A percentile compares a stretch with the other conserved stretches of the same genome.
Evolutionary conservation across 805 yeast genomes (phyloP).

Genomic region (Saccharomycopsis fibuligera): DNA sequence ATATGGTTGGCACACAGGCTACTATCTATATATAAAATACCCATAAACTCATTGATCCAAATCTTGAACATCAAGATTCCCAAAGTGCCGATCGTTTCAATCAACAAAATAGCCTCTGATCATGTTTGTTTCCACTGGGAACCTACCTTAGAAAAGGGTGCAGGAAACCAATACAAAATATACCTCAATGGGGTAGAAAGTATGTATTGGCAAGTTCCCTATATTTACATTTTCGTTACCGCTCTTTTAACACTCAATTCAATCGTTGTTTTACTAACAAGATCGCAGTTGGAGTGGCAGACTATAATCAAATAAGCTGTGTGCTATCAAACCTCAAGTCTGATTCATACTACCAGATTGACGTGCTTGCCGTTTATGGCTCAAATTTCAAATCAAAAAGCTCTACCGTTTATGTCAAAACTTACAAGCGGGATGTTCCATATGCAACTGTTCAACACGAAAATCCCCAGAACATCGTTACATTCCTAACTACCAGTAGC

Average conservation of each 20-base stretch:
- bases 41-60: conserved; percentile 8
- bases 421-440: conserved; percentile 8
- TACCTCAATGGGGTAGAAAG: conserved; percentile 14
- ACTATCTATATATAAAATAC: conserved; percentile 6
- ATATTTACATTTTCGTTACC: not conserved
- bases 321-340: conserved; percentile 12
- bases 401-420: conserved; percentile 15
- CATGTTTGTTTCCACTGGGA: conserved; percentile 17
- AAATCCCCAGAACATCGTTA: conserved; percentile 17
- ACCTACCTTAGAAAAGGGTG: conserved; percentile 9
- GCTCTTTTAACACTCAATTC: not conserved
- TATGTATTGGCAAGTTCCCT: not conserved
- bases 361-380: conserved; percentile 13
- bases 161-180: conserved; percentile 16
- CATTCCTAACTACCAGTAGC: conserved; percentile 5
- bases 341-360: conserved; percentile 20
- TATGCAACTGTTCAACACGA: conserved; percentile 8
- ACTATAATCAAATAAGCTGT: conserved; percentile 8
- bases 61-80: conserved; percentile 15
- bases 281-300: conserved; percentile 11
- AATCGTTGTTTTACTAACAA: conserved; percentile 10
- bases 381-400: conserved; percentile 15
- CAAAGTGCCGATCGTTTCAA: conserved; percentile 15
- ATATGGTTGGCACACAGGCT: conserved; percentile 14
- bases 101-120: conserved; percentile 7